A percentile compares a stretch with the other conserved stretches of the same genome.
Conservation (phyloP, 768 basidiomycete genomes). For the Coprinopsis cinerea region DNA sequence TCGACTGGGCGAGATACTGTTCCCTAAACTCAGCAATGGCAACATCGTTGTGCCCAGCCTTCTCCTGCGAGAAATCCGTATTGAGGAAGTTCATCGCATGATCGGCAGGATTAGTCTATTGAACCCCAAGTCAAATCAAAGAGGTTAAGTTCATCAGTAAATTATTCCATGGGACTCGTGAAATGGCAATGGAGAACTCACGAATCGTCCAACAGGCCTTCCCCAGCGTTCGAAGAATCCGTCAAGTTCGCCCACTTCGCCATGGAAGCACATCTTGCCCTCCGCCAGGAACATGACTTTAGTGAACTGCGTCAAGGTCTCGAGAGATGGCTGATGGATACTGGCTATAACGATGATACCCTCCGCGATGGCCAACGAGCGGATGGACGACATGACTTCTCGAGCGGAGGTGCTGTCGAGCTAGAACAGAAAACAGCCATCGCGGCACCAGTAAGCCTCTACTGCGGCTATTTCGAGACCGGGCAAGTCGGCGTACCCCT, state of each 20-base stretch:
- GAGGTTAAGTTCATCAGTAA: no score
- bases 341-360: constrained; percentile 56
- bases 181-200: constrained; percentile 15
- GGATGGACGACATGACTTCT: constrained; percentile 39
- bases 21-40: constrained; percentile 26
- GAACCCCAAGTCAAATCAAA: no score
- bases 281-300: constrained; percentile 51
- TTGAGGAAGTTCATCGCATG: constrained; percentile 56
- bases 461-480: neutral
- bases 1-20: constrained; percentile 25
- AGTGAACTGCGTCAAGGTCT: constrained; percentile 56
- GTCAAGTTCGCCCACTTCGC: constrained; percentile 35
- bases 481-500: constrained; percentile 26
- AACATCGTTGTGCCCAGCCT: constrained; percentile 13
- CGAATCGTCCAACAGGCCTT: constrained; percentile 29
- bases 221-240: constrained; percentile 36
- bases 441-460: neutral
- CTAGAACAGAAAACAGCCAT: constrained; percentile 15
- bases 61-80: constrained; percentile 30
- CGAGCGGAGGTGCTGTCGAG: constrained; percentile 44
- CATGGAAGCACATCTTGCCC: constrained; percentile 41
- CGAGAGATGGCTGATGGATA: constrained; percentile 63
- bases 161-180: neutral
- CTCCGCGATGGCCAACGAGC: constrained; percentile 37
- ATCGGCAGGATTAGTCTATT: constrained; percentile 48